phyloP scores from a whole-genome alignment of 2,329 filamentous ascomycete genomes.

The Fusarium abutilonis region DNA sequence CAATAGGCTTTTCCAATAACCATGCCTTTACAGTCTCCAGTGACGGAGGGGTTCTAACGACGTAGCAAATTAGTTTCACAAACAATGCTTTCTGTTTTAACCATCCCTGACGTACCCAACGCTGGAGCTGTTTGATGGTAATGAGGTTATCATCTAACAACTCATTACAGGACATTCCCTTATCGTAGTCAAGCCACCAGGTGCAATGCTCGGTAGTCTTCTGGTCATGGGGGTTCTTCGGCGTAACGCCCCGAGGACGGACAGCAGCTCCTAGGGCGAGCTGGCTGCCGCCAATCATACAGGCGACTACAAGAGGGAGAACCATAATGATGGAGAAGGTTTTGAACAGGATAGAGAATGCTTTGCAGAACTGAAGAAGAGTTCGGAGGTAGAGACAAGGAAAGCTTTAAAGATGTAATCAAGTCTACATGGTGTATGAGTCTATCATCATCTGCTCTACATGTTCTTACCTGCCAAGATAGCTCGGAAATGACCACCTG shows the following conservation, averaged over 20 bases:
- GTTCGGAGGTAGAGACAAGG: too few species aligned
- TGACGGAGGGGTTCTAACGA: conserved; percentile 1
- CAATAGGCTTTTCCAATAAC: conserved; percentile 1
- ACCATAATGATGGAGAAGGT: background rate
- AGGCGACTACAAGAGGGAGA: background rate
- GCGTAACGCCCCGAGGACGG: background rate
- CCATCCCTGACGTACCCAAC: background rate
- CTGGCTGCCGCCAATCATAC: background rate
- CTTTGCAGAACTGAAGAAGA: too few species aligned
- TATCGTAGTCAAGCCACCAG: background rate
- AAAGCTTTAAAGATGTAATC: background rate
- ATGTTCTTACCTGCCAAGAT: too few species aligned
- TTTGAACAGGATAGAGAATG: background rate
- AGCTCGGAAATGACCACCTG: background rate
- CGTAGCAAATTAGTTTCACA: background rate
- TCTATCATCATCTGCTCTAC: too few species aligned
- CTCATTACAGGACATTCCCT: background rate
- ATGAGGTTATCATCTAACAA: background rate
- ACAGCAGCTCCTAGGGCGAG: background rate
- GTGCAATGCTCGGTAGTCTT: background rate
- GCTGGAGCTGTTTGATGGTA: background rate
- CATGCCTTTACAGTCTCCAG: background rate
- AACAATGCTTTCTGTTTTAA: background rate
- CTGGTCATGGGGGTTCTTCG: background rate
- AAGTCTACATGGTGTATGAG: too few species aligned